Evolutionary conservation across 495 filamentous ascomycete genomes (phyloP).

Genomic region (Aspergillus nidulans): DNA sequence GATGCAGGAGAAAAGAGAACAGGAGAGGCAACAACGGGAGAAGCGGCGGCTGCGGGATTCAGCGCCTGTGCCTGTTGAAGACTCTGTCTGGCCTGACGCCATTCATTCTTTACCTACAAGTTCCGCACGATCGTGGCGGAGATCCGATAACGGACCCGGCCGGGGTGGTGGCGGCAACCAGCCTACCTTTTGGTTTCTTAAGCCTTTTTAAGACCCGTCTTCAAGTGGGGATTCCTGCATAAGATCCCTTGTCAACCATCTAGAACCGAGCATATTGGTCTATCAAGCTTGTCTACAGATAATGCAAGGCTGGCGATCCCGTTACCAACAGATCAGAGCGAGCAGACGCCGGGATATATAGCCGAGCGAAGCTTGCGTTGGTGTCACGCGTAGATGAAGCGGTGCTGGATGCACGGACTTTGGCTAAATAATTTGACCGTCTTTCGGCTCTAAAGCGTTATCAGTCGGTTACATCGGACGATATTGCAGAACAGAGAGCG

Average conservation of each 20-base stretch:
- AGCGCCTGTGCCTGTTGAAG: background rate
- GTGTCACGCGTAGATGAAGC: background rate
- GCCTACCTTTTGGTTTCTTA: too few relatives aligned
- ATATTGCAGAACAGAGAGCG: background rate
- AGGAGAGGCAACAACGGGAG: background rate
- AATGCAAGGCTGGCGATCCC: background rate
- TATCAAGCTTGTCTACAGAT: background rate
- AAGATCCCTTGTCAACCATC: background rate
- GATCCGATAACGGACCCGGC: constrained; percentile 14
- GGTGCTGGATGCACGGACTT: background rate
- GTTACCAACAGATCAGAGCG: background rate
- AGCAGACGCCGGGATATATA: background rate
- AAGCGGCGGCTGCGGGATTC: background rate
- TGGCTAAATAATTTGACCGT: background rate
- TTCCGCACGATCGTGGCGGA: constrained; percentile 2
- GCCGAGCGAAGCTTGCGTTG: background rate
- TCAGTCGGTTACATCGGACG: background rate
- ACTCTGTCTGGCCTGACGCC: background rate
- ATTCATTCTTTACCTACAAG: background rate
- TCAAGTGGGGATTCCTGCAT: background rate
- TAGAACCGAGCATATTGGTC: background rate
- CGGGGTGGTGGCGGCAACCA: constrained; percentile 20
- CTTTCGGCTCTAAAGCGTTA: background rate
- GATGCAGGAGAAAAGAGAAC: background rate
- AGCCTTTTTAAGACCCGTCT: background rate